phyloP scores from a whole-genome alignment of 1,284 basidiomycete species.

The Coniophora puteana region DNA sequence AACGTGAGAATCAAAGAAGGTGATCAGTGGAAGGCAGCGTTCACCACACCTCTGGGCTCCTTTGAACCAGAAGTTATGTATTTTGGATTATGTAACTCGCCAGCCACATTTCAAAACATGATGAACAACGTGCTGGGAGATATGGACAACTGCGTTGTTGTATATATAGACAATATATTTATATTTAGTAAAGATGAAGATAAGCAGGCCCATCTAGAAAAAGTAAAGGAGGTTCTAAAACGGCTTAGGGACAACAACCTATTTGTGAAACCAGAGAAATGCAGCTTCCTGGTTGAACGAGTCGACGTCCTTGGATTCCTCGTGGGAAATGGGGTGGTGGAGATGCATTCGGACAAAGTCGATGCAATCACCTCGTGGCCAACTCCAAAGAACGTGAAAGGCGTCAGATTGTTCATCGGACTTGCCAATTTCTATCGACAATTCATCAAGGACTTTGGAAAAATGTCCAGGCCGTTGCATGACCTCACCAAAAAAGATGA shows the following conservation, averaged over 20 bases:
- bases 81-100: conserved; percentile 28
- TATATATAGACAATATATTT: conserved; percentile 22
- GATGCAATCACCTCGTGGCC: conserved; percentile 35
- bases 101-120: conserved; percentile 23
- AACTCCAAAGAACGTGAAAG: conserved; percentile 23
- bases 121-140: conserved; percentile 11
- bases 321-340: too few species aligned
- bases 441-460: conserved; percentile 36
- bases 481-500: conserved; percentile 18
- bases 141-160: conserved; percentile 12
- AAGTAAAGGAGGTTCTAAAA: conserved; percentile 27
- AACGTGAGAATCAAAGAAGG: conserved; percentile 10
- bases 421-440: conserved; percentile 36
- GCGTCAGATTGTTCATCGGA: conserved; percentile 34
- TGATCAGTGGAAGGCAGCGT: conserved; percentile 3
- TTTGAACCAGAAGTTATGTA: conserved; percentile 33
- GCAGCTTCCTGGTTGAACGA: conserved; percentile 26
- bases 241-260: conserved; percentile 25
- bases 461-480: conserved; percentile 23
- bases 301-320: conserved; percentile 39
- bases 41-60: conserved; percentile 4
- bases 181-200: conserved; percentile 7
- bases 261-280: conserved; percentile 35
- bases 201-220: conserved; percentile 16
- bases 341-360: conserved; percentile 38